Percentiles rank a stretch among this genome's conserved stretches.
phyloP scores from a whole-genome alignment of 352 stramenopile species.

The Stramenopiles sp. region DNA sequence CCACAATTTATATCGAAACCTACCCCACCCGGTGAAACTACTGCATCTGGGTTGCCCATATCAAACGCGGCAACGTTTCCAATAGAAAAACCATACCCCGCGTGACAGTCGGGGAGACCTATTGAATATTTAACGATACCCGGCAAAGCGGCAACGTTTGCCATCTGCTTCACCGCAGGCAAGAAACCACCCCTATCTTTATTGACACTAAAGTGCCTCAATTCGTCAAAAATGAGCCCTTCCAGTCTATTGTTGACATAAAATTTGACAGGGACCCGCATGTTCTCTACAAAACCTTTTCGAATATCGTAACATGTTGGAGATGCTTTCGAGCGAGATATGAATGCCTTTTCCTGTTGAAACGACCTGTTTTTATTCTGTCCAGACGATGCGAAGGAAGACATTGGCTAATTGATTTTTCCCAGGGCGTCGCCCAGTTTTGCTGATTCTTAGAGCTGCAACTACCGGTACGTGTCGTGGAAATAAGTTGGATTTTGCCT shows the following conservation, averaged over 20 bases:
- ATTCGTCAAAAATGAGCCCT: conserved; percentile 41
- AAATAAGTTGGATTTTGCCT: too few relatives aligned
- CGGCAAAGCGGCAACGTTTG: conserved; percentile 54
- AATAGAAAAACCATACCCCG: conserved; percentile 63
- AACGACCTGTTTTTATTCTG: conserved; percentile 19
- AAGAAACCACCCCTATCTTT: conserved; percentile 30
- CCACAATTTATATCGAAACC: conserved; percentile 64
- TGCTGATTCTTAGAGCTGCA: too few relatives aligned
- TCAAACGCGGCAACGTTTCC: conserved; percentile 56
- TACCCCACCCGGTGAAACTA: conserved; percentile 43
- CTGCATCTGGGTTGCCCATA: conserved; percentile 41
- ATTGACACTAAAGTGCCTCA: conserved; percentile 29
- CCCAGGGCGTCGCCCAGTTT: too few relatives aligned
- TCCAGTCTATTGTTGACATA: conserved; percentile 45
- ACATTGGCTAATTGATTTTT: background rate
- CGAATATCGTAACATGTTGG: conserved; percentile 38
- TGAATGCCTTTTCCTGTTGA: conserved; percentile 36
- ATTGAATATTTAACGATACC: conserved; percentile 46
- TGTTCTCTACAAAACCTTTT: conserved; percentile 51
- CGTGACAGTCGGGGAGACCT: conserved; percentile 53
- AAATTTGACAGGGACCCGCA: conserved; percentile 40
- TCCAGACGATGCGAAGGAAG: background rate
- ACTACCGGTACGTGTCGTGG: too few relatives aligned
- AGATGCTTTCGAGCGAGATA: too few relatives aligned
- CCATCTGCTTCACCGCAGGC: conserved; percentile 51